Evolutionary conservation across 495 filamentous ascomycete species (phyloP).

Genomic region (Acidomyces sp.): DNA sequence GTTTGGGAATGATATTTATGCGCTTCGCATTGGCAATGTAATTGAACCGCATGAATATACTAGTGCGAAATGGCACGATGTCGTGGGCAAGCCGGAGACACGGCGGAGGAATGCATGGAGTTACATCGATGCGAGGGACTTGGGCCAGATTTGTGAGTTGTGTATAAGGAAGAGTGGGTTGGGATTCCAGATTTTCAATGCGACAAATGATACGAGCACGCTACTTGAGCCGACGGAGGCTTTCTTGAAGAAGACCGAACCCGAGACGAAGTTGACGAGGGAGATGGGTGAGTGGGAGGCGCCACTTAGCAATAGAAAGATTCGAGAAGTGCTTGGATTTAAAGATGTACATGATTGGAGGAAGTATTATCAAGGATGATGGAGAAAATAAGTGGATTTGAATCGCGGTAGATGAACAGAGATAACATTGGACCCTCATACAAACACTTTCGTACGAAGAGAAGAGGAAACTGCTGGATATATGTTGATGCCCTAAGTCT

Average conservation of each 20-base stretch:
- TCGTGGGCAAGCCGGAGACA: slow-evolving; percentile 37
- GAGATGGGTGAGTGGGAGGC: slow-evolving; percentile 43
- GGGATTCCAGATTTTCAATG: slow-evolving; percentile 50
- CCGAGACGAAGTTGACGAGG: slow-evolving; percentile 35
- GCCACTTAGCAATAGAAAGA: slow-evolving; percentile 46
- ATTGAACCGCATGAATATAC: slow-evolving; percentile 48
- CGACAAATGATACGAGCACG: slow-evolving; percentile 47
- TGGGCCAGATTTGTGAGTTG: slow-evolving; percentile 46
- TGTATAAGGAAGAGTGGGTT: slow-evolving; percentile 37
- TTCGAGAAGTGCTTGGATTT: slow-evolving; percentile 44
- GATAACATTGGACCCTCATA: too few relatives aligned
- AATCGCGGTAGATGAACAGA: too few relatives aligned
- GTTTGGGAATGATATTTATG: slow-evolving; percentile 46
- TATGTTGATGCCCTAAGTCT: too few relatives aligned
- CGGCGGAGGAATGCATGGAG: slow-evolving; percentile 45
- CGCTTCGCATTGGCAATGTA: slow-evolving; percentile 44
- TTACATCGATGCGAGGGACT: slow-evolving; percentile 47
- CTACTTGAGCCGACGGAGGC: slow-evolving; percentile 33
- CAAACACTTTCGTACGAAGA: too few relatives aligned
- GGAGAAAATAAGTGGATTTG: too few relatives aligned
- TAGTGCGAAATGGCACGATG: too few relatives aligned
- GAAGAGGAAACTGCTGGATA: too few relatives aligned
- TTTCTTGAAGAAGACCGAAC: slow-evolving; percentile 37
- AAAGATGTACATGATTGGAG: slow-evolving; percentile 44
- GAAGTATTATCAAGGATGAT: slow-evolving; percentile 28